phyloP scores from a whole-genome alignment of 495 filamentous ascomycete species.

The Hyaloscypha variabilis region DNA sequence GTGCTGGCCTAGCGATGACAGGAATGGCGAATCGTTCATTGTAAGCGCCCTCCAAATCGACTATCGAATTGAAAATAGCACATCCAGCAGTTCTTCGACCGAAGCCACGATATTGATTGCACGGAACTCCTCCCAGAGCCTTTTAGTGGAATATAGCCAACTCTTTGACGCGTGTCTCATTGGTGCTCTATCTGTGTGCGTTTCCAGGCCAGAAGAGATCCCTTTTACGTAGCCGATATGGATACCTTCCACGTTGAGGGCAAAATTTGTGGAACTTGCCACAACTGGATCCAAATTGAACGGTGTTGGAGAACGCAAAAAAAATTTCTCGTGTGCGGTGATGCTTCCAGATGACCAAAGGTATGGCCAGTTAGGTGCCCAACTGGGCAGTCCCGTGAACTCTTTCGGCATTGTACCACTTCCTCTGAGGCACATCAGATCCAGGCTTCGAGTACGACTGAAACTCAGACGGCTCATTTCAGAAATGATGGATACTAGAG shows the following conservation, averaged over 20 bases:
- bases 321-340: not conserved
- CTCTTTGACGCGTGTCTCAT: not conserved
- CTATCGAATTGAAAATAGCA: no score
- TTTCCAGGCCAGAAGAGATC: not conserved
- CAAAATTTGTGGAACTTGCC: not conserved
- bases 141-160: not conserved
- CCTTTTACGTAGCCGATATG: not conserved
- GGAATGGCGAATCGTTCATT: not conserved
- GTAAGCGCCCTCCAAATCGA: slow-evolving; percentile 1
- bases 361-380: not conserved
- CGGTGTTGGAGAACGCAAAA: not conserved
- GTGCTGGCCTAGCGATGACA: not conserved
- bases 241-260: not conserved
- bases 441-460: not conserved
- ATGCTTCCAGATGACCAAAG: not conserved
- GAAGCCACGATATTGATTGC: no score
- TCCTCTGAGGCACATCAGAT: not conserved
- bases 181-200: not conserved
- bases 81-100: no score
- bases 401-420: not conserved
- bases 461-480: not conserved
- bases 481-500: not conserved
- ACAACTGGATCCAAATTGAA: not conserved
- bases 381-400: not conserved
- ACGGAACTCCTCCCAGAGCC: not conserved